phyloP scores from a whole-genome alignment of 1,284 basidiomycete species.

The Peniophora sp. region DNA sequence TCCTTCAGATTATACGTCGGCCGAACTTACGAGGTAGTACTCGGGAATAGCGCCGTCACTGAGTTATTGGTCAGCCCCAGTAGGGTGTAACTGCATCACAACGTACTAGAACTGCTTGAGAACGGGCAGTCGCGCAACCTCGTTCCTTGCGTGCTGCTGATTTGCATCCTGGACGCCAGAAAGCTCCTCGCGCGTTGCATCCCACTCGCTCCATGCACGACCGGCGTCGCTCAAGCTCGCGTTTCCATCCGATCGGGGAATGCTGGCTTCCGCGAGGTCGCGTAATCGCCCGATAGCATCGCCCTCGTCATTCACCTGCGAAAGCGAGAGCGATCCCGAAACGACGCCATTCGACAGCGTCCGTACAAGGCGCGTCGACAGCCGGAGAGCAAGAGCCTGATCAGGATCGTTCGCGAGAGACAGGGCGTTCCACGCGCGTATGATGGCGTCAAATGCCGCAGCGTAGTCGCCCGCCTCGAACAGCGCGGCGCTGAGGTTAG shows the following conservation, averaged over 20 bases:
- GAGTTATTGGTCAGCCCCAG: no score
- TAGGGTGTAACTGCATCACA: neutral
- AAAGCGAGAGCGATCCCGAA: neutral
- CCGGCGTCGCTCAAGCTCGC: neutral
- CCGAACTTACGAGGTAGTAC: neutral
- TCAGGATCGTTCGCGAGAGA: neutral
- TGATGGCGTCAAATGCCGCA: slow-evolving; percentile 5
- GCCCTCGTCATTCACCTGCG: neutral
- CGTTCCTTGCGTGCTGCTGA: neutral
- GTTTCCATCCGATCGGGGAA: no score
- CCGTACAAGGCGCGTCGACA: slow-evolving; percentile 1
- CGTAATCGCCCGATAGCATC: neutral
- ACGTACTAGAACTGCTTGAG: slow-evolving; percentile 9
- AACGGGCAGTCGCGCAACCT: slow-evolving; percentile 5
- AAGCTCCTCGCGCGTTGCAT: neutral
- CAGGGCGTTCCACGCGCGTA: slow-evolving; percentile 4
- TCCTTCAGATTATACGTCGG: neutral
- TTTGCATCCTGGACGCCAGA: neutral
- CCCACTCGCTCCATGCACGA: slow-evolving; percentile 7
- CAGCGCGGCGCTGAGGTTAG: slow-evolving; percentile 10
- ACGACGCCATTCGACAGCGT: neutral
- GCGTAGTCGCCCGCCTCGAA: slow-evolving; percentile 9
- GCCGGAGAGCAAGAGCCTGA: neutral
- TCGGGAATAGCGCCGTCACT: neutral
- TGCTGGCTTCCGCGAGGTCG: neutral